Evolutionary conservation across 2,329 filamentous ascomycete genomes (phyloP).

Genomic region (Colletotrichum sansevieriae): DNA sequence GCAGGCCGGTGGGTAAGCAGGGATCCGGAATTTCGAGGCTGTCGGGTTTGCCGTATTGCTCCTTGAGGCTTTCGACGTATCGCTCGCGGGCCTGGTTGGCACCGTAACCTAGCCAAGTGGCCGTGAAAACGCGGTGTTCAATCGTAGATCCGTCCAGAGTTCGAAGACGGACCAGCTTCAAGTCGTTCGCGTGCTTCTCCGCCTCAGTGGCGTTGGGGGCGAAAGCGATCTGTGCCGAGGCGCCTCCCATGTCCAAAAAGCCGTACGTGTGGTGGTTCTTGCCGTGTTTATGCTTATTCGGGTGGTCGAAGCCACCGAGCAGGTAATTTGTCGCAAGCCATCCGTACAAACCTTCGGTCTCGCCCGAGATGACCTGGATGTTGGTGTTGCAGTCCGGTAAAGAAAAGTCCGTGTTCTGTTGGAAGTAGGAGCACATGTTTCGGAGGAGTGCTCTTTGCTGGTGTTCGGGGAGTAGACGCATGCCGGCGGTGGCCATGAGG

Average conservation of each 20-base stretch:
- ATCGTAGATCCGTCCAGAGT: conserved; percentile 81
- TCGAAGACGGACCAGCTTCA: conserved; percentile 87
- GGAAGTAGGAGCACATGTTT: conserved; percentile 86
- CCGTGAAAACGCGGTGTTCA: conserved; percentile 93
- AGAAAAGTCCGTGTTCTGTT: conserved; percentile 80
- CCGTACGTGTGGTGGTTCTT: conserved; percentile 95
- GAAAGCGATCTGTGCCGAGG: conserved; percentile 97
- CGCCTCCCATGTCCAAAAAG: conserved; percentile 98
- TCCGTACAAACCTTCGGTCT: conserved; percentile 95
- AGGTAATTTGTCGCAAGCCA: conserved; percentile 99
- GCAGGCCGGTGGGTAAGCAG: conserved; percentile 85
- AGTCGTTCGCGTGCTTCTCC: conserved; percentile 87
- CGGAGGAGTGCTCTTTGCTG: conserved; percentile 81
- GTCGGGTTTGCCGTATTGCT: conserved; percentile 70
- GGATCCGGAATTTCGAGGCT: conserved; percentile 85
- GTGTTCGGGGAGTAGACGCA: conserved; percentile 83
- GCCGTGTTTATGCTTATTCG: conserved; percentile 81
- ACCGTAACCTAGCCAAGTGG: conserved; percentile 98
- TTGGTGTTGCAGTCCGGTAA: conserved; percentile 91
- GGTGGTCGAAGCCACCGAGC: conserved; percentile 87
- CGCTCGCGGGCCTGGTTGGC: conserved; percentile 90
- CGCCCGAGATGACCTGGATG: conserved; percentile 93
- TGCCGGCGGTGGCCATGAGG: conserved; percentile 94
- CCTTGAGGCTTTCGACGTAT: conserved; percentile 83
- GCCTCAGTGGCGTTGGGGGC: conserved; percentile 94